Base-by-base conservation (phyloP, 2,329 filamentous ascomycete species). In the Trichoderma aggressivum region DNA sequence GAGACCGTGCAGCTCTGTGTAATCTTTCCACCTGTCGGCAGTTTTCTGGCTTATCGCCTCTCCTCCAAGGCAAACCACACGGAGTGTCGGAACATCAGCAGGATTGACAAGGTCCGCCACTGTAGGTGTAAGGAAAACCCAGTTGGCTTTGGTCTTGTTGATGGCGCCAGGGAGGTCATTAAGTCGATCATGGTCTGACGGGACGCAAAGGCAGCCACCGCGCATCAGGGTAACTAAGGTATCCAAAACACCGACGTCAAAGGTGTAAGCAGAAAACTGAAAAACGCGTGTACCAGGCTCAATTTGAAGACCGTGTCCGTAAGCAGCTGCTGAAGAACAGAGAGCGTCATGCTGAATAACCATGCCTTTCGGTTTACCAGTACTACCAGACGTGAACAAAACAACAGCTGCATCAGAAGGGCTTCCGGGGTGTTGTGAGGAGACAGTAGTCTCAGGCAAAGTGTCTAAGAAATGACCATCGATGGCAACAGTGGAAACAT, bases 161-260 rank as follows among this genome's bases (percentile, higher is more conserved):
- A 75, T 73, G 32, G 58, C 66, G 5, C 61, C 53, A 5, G 69
- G 43, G 16, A 75, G 28, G 24, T 75, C 66, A 56, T 72, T 72
- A 8, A 72, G 47, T 5, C 74, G 68, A 12, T 73, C 66, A 8
- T 71, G 65, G 10, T 75, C 72, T 5, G 63, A 70, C 0, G 74
- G 74, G 3, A 75, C 58, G 30, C 74, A 75, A 7, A 75, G 56
- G 53, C 73, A 74, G 3, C 74, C 74, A 14, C 74, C 74, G 2
- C 58, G 62, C n/a, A 68, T 71, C 7, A 75, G 65, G 1, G 74
- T 74, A n/a, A 70, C 63, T 6, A 76, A 50, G 6, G 71, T 59
- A 58, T 76, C 73, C 18, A 72, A 67, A 10, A 73, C 66, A 16
- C 66, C 71, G n/a, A 74, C 70, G 28, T 75, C 73, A 28, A 75